Conservation (phyloP, 73 alveolate species). For the Durusdinium trenchii region DNA sequence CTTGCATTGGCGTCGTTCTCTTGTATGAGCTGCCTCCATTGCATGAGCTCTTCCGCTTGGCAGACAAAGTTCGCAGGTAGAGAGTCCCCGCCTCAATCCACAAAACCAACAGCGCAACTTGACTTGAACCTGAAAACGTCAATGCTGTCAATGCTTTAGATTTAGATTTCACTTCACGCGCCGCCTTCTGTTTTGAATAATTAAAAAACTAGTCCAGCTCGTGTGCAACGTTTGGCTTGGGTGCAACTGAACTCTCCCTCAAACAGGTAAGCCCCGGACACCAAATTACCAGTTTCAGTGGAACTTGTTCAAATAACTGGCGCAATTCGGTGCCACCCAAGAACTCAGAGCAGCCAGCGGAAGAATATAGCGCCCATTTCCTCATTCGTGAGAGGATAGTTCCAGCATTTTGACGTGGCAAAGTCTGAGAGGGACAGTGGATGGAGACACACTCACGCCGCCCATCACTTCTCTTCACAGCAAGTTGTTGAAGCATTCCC, state of each 20-base stretch:
- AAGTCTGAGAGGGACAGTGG: constrained; percentile 36
- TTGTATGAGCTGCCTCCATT: neutral
- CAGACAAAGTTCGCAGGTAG: constrained; percentile 23
- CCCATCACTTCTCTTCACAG: neutral
- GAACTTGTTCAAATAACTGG: neutral
- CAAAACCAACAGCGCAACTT: too few relatives aligned
- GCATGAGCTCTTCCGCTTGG: neutral
- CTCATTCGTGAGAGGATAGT: constrained; percentile 2
- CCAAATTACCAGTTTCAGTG: neutral
- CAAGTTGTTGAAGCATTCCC: constrained; percentile 33
- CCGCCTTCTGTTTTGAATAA: too few relatives aligned
- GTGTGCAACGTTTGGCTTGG: too few relatives aligned
- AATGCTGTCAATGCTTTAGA: too few relatives aligned
- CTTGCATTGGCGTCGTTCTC: constrained; percentile 1
- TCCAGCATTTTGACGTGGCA: constrained; percentile 40
- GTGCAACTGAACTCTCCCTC: too few relatives aligned
- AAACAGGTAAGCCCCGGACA: neutral
- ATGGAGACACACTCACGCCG: neutral
- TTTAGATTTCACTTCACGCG: too few relatives aligned
- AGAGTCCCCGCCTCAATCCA: too few relatives aligned
- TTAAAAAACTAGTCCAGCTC: too few relatives aligned
- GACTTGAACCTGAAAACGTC: too few relatives aligned
- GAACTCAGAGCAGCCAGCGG: neutral
- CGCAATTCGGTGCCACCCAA: neutral
- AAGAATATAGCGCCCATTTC: neutral